Base-by-base conservation (phyloP, 345 rosid genomes). In the Mallotus nudiflorus region DNA sequence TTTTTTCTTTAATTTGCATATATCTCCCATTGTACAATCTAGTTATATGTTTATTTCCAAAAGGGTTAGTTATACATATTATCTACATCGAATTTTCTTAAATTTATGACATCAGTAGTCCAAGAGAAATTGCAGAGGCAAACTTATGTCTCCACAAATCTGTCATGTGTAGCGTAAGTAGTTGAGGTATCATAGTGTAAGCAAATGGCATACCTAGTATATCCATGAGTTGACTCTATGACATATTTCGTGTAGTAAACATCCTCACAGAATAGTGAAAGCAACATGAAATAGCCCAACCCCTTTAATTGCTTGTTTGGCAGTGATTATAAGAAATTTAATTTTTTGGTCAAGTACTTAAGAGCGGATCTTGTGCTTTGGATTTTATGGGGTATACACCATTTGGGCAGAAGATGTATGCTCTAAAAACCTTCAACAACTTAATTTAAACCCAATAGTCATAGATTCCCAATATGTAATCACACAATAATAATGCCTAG, bases 371-470 rank as follows among this genome's bases (percentile, higher is more conserved):
- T 76, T 77, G 72, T 6, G 58, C 67, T 31, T 61, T 40, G 10
- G 62, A 55, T 58, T 42, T 49, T n/a, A 24, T 46, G 22, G 91
- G 82, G 79, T 45, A 80, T 48, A 80, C 72, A 53, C 80, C 78
- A 84, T 93, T 91, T 65, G 97, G 96, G 68, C 97, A 96, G 70
- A 93, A 93, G 65, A 93, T 88, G 74, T 93, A 93, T 66, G 98
- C 98, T 81, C 98, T 97, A 44, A 96, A 91, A 54, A 96, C 97
- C 98, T 93, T 72, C 74, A 78, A 56, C 14, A 78, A 65, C 72
- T n/a, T n/a, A n/a, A n/a, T n/a, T n/a, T 58, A 22, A 31, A 40
- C 20, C 1, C 24, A 55, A 73, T 61, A 70, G 56, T 15, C n/a
- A n/a, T n/a, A n/a, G n/a, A n/a, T n/a, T n/a, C 46, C 22, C 25